Percentiles rank a stretch among this genome's conserved stretches.
Conservation (phyloP, 345 rosid genomes). For the Physaria fendleri region DNA sequence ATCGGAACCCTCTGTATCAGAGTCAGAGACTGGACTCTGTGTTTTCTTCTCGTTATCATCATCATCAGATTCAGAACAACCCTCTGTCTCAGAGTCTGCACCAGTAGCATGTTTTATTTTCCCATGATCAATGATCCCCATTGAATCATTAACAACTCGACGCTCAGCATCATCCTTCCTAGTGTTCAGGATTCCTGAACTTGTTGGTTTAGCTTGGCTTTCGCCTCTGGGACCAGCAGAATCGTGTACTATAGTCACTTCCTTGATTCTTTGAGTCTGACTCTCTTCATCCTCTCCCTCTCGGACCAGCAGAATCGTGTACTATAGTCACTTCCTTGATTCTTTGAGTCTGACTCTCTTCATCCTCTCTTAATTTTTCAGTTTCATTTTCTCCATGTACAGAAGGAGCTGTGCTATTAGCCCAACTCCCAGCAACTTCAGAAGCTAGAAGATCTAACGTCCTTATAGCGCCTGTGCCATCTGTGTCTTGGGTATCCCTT, state of each 20-base stretch:
- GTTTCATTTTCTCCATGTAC: conserved; percentile 69
- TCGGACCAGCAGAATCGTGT: conserved; percentile 41
- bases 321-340: conserved; percentile 26
- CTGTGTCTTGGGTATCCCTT: conserved; percentile 50
- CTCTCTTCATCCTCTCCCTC: conserved; percentile 45
- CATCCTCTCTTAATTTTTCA: conserved; percentile 41
- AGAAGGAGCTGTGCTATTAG: conserved; percentile 75
- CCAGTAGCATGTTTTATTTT: conserved; percentile 30
- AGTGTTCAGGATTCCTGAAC: conserved; percentile 25
- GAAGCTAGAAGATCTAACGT: conserved; percentile 83
- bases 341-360: conserved; percentile 32
- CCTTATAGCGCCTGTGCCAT: conserved; percentile 52
- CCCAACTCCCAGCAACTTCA: conserved; percentile 91
- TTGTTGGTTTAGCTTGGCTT: conserved; percentile 55
- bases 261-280: conserved; percentile 27
- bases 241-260: conserved; percentile 32
- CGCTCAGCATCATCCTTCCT: conserved; percentile 31
- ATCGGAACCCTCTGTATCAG: conserved; percentile 43
- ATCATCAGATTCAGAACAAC: conserved; percentile 35
- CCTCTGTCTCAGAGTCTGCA: conserved; percentile 55
- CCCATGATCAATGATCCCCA: conserved; percentile 38
- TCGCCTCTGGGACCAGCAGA: conserved; percentile 40
- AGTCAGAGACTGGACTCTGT: conserved; percentile 35
- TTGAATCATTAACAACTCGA: conserved; percentile 52
- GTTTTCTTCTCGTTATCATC: conserved; percentile 34